phyloP scores from a whole-genome alignment of 306 rosid genomes.

The Medicago lupulina region DNA sequence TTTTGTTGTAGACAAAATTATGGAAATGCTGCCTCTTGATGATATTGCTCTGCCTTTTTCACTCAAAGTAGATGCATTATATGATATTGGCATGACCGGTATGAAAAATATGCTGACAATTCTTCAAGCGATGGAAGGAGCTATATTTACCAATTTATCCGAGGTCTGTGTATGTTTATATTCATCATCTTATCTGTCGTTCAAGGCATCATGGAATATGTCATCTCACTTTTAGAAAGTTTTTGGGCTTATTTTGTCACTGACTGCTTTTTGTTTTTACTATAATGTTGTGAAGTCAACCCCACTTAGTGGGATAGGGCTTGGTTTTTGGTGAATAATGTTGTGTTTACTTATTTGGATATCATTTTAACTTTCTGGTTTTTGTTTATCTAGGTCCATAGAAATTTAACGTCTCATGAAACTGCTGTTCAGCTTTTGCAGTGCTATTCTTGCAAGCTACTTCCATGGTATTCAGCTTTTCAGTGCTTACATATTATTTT shows the following conservation, averaged over 20 bases:
- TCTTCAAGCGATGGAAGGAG: conserved; percentile 72
- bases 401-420: conserved; percentile 57
- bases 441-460: conserved; percentile 76
- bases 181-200: conserved; percentile 34
- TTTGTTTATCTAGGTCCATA: conserved; percentile 59
- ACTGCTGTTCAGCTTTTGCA: conserved; percentile 68
- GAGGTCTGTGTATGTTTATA: conserved; percentile 59
- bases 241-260: conserved; percentile 7
- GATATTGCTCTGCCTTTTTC: conserved; percentile 62
- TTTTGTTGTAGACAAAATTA: conserved; percentile 65
- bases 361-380: conserved; percentile 40
- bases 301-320: no score
- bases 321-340: background rate
- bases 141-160: conserved; percentile 59
- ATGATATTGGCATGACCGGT: conserved; percentile 74
- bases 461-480: conserved; percentile 70
- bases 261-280: conserved; percentile 24
- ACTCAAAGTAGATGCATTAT: conserved; percentile 73
- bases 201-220: conserved; percentile 39
- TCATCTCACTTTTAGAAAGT: conserved; percentile 34
- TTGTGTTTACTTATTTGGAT: conserved; percentile 19
- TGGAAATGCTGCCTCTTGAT: conserved; percentile 58
- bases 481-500: conserved; percentile 26
- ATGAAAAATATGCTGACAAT: conserved; percentile 67
- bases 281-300: background rate